These are phyloP conservation scores for Pichia sporocuriosa DNA, from an alignment of 805 yeast genomes.

Conservation along the genomic window DNA sequence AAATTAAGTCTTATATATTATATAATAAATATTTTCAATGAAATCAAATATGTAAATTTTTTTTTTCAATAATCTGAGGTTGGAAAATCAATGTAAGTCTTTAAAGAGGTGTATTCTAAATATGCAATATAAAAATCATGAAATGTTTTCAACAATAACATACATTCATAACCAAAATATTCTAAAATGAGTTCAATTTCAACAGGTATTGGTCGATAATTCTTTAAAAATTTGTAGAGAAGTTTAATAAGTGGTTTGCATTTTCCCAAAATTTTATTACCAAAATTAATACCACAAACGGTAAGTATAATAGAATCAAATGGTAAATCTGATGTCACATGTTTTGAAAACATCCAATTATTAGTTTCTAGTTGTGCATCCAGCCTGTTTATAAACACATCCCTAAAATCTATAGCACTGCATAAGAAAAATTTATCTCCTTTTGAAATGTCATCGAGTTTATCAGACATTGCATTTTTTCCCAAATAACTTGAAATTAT, in stretches of 20 bases:
- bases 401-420: not conserved
- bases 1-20: too few species aligned
- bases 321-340: not conserved
- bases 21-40: too few species aligned
- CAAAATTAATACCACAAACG: not conserved
- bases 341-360: not conserved
- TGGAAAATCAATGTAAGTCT: too few species aligned
- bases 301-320: not conserved
- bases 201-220: constrained; percentile 1
- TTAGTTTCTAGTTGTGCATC: too few species aligned
- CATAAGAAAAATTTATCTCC: too few species aligned
- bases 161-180: constrained; percentile 6
- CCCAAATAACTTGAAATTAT: not conserved
- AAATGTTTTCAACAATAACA: not conserved
- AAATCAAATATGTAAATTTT: not conserved
- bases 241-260: constrained; percentile 5
- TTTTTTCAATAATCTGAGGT: too few species aligned
- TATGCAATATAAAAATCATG: constrained; percentile 2
- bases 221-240: not conserved
- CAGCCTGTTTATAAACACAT: not conserved
- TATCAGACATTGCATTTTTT: not conserved
- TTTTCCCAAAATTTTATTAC: constrained; percentile 1
- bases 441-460: too few species aligned
- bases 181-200: constrained; percentile 8
- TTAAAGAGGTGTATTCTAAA: not conserved